A percentile compares a stretch with the other conserved stretches of the same genome.
These are phyloP conservation scores for Fusarium albidum DNA, from an alignment of 2,329 filamentous ascomycete genomes.

Conservation along the genomic window DNA sequence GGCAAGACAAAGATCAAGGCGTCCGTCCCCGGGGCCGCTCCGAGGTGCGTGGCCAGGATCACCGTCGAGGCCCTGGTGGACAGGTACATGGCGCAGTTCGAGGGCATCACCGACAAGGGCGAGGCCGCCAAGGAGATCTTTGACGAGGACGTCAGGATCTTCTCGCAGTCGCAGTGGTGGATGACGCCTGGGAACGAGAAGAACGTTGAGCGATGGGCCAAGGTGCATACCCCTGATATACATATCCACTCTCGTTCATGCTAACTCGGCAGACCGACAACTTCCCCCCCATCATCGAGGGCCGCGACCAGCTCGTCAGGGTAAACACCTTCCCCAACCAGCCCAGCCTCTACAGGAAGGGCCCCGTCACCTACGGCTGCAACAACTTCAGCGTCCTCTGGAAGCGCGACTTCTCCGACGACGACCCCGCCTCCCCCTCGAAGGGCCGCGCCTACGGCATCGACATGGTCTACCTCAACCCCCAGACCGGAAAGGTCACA, in stretches of 20 bases:
- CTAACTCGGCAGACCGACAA: conserved; percentile 18
- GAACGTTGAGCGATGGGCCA: conserved; percentile 6
- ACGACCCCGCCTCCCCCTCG: neutral
- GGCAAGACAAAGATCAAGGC: conserved; percentile 9
- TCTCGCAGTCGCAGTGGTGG: conserved; percentile 34
- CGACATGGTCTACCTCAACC: conserved; percentile 32
- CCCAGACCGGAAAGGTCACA: conserved; percentile 19
- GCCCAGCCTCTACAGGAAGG: conserved; percentile 24
- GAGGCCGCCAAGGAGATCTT: conserved; percentile 19
- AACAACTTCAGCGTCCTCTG: conserved; percentile 35
- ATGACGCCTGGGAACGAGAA: conserved; percentile 14
- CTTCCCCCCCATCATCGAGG: conserved; percentile 29
- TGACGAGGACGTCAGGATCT: conserved; percentile 24
- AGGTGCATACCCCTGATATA: too few relatives aligned
- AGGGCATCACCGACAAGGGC: conserved; percentile 30
- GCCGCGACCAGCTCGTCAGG: conserved; percentile 23
- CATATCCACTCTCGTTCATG: too few relatives aligned
- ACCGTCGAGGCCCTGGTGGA: conserved; percentile 27
- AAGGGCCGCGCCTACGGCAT: conserved; percentile 32
- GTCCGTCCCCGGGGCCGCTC: neutral
- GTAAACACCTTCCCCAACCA: conserved; percentile 16
- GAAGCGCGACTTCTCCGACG: conserved; percentile 32
- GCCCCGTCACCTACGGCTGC: conserved; percentile 30
- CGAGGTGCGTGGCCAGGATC: conserved; percentile 15
- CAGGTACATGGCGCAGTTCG: conserved; percentile 31